Evolutionary conservation across 23 red algal genomes (phyloP), one percentile per base, ranked within the genome.

Genomic region (Gracilaria gracilis): DNA sequence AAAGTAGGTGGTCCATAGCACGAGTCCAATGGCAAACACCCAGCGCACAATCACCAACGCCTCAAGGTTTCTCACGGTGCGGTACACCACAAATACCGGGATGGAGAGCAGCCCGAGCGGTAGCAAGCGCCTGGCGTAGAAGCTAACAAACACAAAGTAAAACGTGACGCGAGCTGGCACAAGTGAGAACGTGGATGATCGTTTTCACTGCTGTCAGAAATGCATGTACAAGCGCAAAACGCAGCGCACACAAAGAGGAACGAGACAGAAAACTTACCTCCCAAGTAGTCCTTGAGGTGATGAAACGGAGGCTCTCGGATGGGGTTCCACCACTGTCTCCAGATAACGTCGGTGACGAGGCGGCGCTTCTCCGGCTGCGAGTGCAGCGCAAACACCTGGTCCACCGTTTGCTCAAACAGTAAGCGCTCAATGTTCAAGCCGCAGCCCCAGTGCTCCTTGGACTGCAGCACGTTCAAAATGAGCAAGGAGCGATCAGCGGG

Each of bases 61-160:
- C n/a, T 54, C 40, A 0, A 28, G 71, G 64, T 87, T 88, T 55
- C 51, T 12, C 34, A 87, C 61, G 29, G 82, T 34, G 67, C 62
- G 64, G 20, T 87, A 94, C 32, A 87, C 57, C 21, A 74, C 82
- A 59, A 88, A 88, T n/a, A 87, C 74, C 0, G 92, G 92, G 27
- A 94, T 61, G 38, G 83, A 88, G 16, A 94, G 38, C 53, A 94
- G 38, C 20, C 58, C 83, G 33, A 94, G 61, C 75, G 64, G 51
- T 24, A 94, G 54, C 44, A 94, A 57, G 21, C 82, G 44, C 36
- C 84, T 47, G 1, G 92, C 84, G 49, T 94, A 94, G 34, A 94
- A 94, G 84, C 83, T 88, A 12, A 87, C 72, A 88, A 94, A 94
- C 59, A 82, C 84, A 82, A 94, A 94, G 50, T 94, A 94, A 58